A percentile compares a stretch with the other conserved stretches of the same genome.
Conservation (phyloP, 768 basidiomycete genomes). For the Lyophyllum atratum region DNA sequence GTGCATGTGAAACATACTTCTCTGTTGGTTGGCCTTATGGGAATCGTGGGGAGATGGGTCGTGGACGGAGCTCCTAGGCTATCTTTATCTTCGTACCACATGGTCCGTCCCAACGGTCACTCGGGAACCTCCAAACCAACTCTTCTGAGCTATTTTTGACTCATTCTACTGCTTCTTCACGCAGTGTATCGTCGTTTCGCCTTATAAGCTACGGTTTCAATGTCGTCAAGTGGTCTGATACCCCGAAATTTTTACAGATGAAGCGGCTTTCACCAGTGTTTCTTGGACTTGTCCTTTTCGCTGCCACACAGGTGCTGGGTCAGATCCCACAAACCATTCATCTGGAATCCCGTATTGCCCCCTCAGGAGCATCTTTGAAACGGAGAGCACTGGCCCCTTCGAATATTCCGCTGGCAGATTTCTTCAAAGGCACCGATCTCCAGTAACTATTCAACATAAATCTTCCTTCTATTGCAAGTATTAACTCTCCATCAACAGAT, state of each 20-base stretch:
- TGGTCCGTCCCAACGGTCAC: neutral
- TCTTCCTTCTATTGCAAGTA: neutral
- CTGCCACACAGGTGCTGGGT: slow-evolving; percentile 1
- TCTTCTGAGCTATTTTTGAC: neutral
- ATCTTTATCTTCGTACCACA: neutral
- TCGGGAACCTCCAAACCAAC: neutral
- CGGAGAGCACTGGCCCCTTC: slow-evolving; percentile 39
- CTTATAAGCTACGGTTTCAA: neutral
- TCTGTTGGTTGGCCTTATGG: neutral
- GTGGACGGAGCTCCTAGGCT: neutral
- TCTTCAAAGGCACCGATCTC: slow-evolving; percentile 59
- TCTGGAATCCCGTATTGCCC: slow-evolving; percentile 12
- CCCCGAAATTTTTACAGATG: neutral
- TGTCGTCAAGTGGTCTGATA: neutral
- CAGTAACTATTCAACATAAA: slow-evolving; percentile 37
- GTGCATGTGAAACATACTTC: neutral
- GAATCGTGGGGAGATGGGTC: neutral
- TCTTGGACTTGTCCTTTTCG: slow-evolving; percentile 2
- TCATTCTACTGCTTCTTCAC: neutral
- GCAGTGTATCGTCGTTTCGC: neutral
- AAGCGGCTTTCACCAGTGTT: neutral
- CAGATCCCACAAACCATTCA: slow-evolving; percentile 28
- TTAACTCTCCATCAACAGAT: slow-evolving; percentile 29
- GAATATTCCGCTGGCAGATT: slow-evolving; percentile 49
- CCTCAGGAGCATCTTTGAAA: slow-evolving; percentile 21